Conservation (phyloP, 2,329 filamentous ascomycete species). For the Daldinia sp. region DNA sequence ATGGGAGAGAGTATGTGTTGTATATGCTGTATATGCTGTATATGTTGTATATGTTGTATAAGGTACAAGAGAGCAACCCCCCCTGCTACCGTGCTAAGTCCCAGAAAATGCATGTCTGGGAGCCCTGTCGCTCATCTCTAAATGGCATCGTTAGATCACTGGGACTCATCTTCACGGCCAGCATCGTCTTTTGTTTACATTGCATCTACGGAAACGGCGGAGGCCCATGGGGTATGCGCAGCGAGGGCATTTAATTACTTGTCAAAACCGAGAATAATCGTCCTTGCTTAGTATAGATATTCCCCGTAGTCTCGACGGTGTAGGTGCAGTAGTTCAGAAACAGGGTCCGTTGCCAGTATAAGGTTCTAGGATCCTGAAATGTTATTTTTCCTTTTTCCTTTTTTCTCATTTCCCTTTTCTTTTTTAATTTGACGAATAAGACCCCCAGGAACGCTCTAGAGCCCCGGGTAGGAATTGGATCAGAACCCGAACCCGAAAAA, state of each 20-base stretch:
- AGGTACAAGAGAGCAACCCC: constrained; percentile 3
- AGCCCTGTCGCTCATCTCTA: constrained; percentile 37
- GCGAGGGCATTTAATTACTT: neutral
- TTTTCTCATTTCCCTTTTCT: constrained; percentile 3
- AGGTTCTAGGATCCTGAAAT: neutral
- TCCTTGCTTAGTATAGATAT: neutral
- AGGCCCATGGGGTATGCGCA: neutral
- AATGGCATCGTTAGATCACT: constrained; percentile 30
- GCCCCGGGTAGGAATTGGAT: neutral
- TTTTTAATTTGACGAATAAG: constrained; percentile 2
- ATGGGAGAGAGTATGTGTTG: neutral
- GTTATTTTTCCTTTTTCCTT: neutral
- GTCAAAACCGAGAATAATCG: neutral
- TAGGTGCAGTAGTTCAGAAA: neutral
- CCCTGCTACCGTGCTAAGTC: constrained; percentile 39
- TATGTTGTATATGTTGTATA: neutral
- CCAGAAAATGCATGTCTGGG: constrained; percentile 40
- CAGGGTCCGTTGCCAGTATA: neutral
- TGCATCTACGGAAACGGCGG: neutral
- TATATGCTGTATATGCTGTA: neutral
- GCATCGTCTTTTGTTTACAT: neutral
- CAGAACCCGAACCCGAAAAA: neutral
- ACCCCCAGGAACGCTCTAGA: constrained; percentile 14
- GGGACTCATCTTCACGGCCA: constrained; percentile 3
- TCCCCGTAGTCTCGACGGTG: neutral